Evolutionary conservation across 2,329 filamentous ascomycete genomes (phyloP), one percentile per base, ranked within the genome.

Genomic region (Colletotrichum truncatum): DNA sequence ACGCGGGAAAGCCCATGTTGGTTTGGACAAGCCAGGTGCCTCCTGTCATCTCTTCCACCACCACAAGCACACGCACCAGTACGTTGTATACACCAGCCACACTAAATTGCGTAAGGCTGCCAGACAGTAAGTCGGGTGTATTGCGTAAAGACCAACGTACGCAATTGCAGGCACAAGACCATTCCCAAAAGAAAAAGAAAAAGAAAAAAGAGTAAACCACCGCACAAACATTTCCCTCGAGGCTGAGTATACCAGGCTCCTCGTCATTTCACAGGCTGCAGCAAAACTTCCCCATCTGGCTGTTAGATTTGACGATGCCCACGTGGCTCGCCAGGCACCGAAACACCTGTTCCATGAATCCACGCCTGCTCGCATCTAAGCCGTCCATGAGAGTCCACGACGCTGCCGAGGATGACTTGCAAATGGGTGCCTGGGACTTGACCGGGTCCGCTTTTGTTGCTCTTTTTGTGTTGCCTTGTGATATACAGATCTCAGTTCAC

Each of bases 91-190:
- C 30, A 32, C 72, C 71, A 76, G 76, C 75, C 75, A 76, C 75
- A 74, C 53, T 69, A 67, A 71, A 69, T 76, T 77, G 75, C 76
- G 76, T 77, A 75, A 76, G 69, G 64, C 58, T 54, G 39, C 11
- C 11, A 36, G 4, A 36, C 16, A 41, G 66, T 58, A 56, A 54
- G 32, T 21, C 41, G 1, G 18, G 16, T 25, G 52, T 43, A 14
- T 46, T 30, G 53, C 39, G 8, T 57, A 26, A 21, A 41, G 23
- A 11, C 21, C 16, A 10, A 18, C 21, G 28, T 57, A 32, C 38
- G 56, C 16, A n/a, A 28, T 34, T 36, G 16, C 16, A 39, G 34
- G 14, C 23, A 54, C 30, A 14, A 48, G 34, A 38, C 12, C 16
- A 6, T 38, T 38, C 4, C 14, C 34, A 38, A 38, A 38, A n/a